A percentile compares a stretch with the other conserved stretches of the same genome.
phyloP scores from a whole-genome alignment of 305 asterid species.

The Ruellia speciosa region DNA sequence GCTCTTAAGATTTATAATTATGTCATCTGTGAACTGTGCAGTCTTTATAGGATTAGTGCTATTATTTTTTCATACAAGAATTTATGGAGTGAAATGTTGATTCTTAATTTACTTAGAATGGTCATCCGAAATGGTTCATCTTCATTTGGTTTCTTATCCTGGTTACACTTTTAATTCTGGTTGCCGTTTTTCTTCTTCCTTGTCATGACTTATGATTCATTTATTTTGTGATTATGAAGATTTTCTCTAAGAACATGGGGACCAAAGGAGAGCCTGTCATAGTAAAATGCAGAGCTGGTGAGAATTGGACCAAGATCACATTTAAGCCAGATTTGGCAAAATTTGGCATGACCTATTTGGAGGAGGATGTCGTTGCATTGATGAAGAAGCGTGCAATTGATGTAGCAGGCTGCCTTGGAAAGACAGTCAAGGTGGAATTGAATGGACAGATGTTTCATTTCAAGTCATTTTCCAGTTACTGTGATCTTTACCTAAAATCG shows the following conservation, averaged over 20 bases:
- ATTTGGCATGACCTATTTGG: conserved; percentile 74
- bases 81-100: no score
- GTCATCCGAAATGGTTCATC: not conserved
- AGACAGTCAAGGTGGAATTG: conserved; percentile 81
- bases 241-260: conserved; percentile 83
- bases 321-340: conserved; percentile 88
- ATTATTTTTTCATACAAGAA: no score
- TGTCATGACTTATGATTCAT: not conserved
- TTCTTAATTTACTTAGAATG: no score
- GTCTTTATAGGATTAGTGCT: no score
- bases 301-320: conserved; percentile 87
- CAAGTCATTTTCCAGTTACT: conserved; percentile 68
- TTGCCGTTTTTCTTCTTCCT: not conserved
- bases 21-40: no score
- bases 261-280: conserved; percentile 62
- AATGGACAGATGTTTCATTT: conserved; percentile 62
- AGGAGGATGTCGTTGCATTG: conserved; percentile 83
- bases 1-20: no score
- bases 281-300: conserved; percentile 61
- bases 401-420: conserved; percentile 84
- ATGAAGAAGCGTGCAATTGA: conserved; percentile 92
- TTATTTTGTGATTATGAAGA: conserved; percentile 33
- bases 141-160: not conserved
- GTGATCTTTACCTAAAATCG: conserved; percentile 68
- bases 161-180: not conserved